Base-by-base conservation (phyloP, 176 grass and related monocot genomes). In the Cenchrus purpureus region DNA sequence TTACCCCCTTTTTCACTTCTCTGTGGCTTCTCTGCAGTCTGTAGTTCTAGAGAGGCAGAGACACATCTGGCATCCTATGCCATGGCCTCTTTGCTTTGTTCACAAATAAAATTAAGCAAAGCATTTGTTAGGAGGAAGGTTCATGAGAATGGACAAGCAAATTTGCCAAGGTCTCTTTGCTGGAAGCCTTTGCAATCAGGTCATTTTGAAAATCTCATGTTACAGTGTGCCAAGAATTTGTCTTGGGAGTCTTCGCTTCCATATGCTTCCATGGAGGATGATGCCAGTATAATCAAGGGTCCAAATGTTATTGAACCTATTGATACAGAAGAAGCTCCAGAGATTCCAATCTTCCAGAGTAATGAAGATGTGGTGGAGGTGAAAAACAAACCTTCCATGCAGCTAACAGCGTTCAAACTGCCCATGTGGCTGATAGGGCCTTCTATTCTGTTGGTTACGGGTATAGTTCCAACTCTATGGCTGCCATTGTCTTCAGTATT, bases 341-440 rank as follows among this genome's bases (percentile, higher is more conserved):
- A 95, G 20, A 85, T 89, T 90, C 85, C 93, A 7, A 73, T 92
- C 84, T 79, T 91, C 64, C 91, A 95, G 55, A 82, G 81, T 60
- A 87, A 81, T 48, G 69, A 89, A 70, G 86, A 90, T 85, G 84
- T 83, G 31, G 75, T 93, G n/a, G 89, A 91, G 22, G 79, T 93
- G 19, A 81, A 81, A 74, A 82, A 81, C 37, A 83, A 91, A 37
- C 75, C 89, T 19, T 61, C 87, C 54, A 14, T 63, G 68, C 50
- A 61, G 77, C 50, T 45, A 34, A 34, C 46, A 12, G 34, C 77
- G 54, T 85, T 95, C 16, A 94, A 91, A 87, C 91, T 87, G 80
- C 89, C 91, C 20, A 94, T 98, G 93, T 95, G 96, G 96, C 65
- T 98, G 53, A 58, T 98, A 60, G 96, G 93, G 40, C 96, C 97